phyloP scores from a whole-genome alignment of 1,284 basidiomycete genomes.

The Veloporphyrellus conicus region DNA sequence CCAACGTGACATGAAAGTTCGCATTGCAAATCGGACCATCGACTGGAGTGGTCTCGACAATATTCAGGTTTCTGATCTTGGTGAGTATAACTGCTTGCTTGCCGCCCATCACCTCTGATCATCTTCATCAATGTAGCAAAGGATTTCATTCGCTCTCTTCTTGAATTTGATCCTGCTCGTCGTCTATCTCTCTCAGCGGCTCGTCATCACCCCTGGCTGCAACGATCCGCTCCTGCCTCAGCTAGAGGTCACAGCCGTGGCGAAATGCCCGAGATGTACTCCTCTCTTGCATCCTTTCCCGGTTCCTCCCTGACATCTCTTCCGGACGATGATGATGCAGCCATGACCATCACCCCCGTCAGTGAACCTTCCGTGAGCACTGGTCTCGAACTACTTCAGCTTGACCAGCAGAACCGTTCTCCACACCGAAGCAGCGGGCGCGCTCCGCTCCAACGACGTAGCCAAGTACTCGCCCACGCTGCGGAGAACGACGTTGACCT shows the following conservation, averaged over 20 bases:
- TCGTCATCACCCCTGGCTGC: slow-evolving; percentile 65
- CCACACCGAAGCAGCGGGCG: slow-evolving; percentile 11
- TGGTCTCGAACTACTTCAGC: slow-evolving; percentile 35
- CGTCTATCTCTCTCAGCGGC: slow-evolving; percentile 61
- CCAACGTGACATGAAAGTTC: slow-evolving; percentile 48
- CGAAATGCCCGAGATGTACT: slow-evolving; percentile 12
- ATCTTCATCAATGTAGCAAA: slow-evolving; percentile 21
- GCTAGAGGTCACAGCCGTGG: background rate
- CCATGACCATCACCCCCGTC: slow-evolving; percentile 27
- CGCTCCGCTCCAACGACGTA: slow-evolving; percentile 45
- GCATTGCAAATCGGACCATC: slow-evolving; percentile 54
- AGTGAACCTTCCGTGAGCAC: slow-evolving; percentile 35
- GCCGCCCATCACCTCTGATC: background rate
- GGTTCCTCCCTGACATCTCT: slow-evolving; percentile 23
- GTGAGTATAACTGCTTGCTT: slow-evolving; percentile 28
- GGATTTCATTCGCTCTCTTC: slow-evolving; percentile 38
- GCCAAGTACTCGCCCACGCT: slow-evolving; percentile 42
- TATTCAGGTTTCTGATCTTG: slow-evolving; percentile 34
- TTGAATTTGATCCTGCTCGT: slow-evolving; percentile 45
- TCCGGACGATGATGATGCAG: slow-evolving; percentile 31
- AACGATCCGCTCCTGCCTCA: background rate
- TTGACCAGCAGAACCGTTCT: slow-evolving; percentile 15
- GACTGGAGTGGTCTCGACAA: slow-evolving; percentile 55
- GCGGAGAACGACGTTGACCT: slow-evolving; percentile 20
- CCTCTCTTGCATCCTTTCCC: slow-evolving; percentile 16